These are phyloP conservation scores for Pichia sp. DNA, from an alignment of 1,139 yeast genomes.

Conservation along the genomic window DNA sequence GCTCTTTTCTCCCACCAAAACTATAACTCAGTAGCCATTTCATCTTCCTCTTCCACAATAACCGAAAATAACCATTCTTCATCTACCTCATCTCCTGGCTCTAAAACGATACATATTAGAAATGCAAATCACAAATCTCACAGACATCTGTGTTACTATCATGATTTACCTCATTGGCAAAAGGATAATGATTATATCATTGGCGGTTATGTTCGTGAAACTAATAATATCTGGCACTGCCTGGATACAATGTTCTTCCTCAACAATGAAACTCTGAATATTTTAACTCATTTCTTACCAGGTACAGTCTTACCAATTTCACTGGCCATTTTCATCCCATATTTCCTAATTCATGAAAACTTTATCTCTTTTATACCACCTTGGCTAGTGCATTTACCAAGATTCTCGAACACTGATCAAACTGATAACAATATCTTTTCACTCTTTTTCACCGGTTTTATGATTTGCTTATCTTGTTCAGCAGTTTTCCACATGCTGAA, in stretches of 20 bases:
- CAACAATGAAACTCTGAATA: constrained; percentile 84
- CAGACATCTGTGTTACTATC: constrained; percentile 9
- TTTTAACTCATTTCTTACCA: constrained; percentile 76
- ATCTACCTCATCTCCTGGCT: neutral
- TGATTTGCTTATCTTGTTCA: constrained; percentile 61
- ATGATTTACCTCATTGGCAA: constrained; percentile 75
- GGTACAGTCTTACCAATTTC: constrained; percentile 37
- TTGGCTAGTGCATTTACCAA: constrained; percentile 31
- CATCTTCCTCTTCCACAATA: neutral
- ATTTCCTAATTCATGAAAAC: constrained; percentile 15
- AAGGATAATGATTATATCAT: constrained; percentile 73
- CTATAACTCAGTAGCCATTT: neutral
- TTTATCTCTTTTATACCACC: constrained; percentile 24
- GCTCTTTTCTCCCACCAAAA: neutral
- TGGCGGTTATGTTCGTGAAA: constrained; percentile 70
- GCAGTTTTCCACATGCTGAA: constrained; percentile 74
- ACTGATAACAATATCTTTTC: constrained; percentile 40
- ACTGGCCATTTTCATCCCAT: constrained; percentile 20
- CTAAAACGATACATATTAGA: neutral
- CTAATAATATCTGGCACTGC: constrained; percentile 47
- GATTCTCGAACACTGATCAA: constrained; percentile 39
- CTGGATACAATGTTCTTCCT: constrained; percentile 52
- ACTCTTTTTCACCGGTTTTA: constrained; percentile 45
- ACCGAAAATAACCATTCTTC: neutral
- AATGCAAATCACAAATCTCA: constrained; percentile 3